Conservation (phyloP, 2,329 filamentous ascomycete species). For the Chalara sp. region DNA sequence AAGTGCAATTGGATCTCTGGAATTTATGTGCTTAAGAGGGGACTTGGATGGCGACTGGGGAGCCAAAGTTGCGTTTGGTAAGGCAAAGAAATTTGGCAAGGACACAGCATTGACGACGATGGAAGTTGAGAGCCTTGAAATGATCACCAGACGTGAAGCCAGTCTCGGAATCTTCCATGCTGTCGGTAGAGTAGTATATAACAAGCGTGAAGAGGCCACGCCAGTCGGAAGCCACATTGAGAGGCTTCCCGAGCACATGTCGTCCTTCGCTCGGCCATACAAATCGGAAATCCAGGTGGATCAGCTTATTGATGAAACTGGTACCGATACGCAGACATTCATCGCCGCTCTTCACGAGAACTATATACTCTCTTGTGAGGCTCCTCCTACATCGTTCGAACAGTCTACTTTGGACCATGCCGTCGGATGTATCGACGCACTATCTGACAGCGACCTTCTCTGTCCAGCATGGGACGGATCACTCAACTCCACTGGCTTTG, state of each 20-base stretch:
- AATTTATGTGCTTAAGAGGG: conserved; percentile 83
- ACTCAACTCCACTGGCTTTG: conserved; percentile 53
- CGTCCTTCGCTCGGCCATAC: conserved; percentile 50
- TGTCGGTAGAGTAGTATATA: conserved; percentile 92
- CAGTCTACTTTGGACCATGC: conserved; percentile 68
- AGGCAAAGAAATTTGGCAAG: conserved; percentile 27
- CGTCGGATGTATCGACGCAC: conserved; percentile 75
- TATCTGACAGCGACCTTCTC: conserved; percentile 85
- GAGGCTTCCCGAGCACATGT: conserved; percentile 51
- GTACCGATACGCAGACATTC: conserved; percentile 87
- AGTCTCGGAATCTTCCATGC: conserved; percentile 94
- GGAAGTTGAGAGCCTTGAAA: conserved; percentile 71
- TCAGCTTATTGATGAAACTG: conserved; percentile 82
- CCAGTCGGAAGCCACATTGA: conserved; percentile 41
- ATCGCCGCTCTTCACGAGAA: conserved; percentile 90
- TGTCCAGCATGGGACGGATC: conserved; percentile 65
- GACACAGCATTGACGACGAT: conserved; percentile 54
- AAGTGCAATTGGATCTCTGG: conserved; percentile 84
- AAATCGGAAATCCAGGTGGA: conserved; percentile 63
- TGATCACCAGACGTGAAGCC: conserved; percentile 80
- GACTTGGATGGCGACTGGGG: conserved; percentile 71
- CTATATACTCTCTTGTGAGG: conserved; percentile 76
- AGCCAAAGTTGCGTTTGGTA: conserved; percentile 61
- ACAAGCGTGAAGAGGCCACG: conserved; percentile 66
- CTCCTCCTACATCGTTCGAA: conserved; percentile 40